A percentile compares a stretch with the other conserved stretches of the same genome.
phyloP scores from a whole-genome alignment of 495 filamentous ascomycete species.

The Neurospora sp. region DNA sequence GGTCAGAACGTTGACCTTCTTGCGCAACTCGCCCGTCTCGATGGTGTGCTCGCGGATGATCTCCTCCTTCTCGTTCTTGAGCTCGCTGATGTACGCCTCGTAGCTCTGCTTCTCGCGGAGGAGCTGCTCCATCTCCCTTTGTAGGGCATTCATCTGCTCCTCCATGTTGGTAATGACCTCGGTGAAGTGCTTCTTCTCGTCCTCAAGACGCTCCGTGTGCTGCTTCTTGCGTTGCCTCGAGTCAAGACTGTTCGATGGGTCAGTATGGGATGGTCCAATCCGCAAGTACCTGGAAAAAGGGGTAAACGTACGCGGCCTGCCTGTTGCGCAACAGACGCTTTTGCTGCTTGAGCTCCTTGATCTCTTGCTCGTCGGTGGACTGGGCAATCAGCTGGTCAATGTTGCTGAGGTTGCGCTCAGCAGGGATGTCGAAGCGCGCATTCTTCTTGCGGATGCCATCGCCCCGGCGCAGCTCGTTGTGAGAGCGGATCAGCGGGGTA shows the following conservation, averaged over 20 bases:
- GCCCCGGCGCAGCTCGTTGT: constrained; percentile 69
- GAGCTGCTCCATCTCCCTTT: constrained; percentile 58
- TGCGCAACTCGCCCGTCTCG: constrained; percentile 89
- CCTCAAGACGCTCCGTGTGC: constrained; percentile 93
- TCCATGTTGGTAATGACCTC: constrained; percentile 66
- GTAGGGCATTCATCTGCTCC: constrained; percentile 60
- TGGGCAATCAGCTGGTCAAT: constrained; percentile 88
- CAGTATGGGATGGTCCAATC: constrained; percentile 12
- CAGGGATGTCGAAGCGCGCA: constrained; percentile 93
- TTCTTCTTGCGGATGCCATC: constrained; percentile 99
- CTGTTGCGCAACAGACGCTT: constrained; percentile 91
- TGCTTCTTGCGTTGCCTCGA: constrained; percentile 98
- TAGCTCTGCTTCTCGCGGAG: constrained; percentile 57
- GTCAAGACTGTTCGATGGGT: constrained; percentile 60
- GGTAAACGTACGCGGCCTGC: constrained; percentile 77
- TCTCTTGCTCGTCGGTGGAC: constrained; percentile 83
- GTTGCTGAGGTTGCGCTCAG: constrained; percentile 84
- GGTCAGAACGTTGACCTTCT: constrained; percentile 83
- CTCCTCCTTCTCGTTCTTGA: constrained; percentile 85
- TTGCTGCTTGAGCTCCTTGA: constrained; percentile 97
- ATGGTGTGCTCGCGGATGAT: constrained; percentile 81
- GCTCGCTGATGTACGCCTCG: constrained; percentile 61
- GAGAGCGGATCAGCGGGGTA: constrained; percentile 67
- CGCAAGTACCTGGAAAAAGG: constrained; percentile 11
- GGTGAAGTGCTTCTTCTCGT: constrained; percentile 88